Evolutionary conservation across 768 basidiomycete species (phyloP), one percentile per base, ranked within the genome.

Genomic region (Erythrobasidium yunnanense): DNA sequence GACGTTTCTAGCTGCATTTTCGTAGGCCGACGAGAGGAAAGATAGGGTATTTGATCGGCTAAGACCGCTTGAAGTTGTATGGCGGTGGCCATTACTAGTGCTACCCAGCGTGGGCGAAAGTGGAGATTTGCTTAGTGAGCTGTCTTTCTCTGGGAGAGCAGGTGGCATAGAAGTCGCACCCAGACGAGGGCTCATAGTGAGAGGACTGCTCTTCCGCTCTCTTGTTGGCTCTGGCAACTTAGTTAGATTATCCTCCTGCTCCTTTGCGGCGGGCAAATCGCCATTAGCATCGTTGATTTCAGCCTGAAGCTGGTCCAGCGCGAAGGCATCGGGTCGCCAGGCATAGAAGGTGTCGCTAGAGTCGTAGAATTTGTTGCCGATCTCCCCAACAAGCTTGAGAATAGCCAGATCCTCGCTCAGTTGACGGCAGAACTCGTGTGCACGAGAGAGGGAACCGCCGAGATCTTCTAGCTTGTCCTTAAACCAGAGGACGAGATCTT

Each of bases 401-500:
- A 63, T 54, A 34, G 50, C 27, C 18, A 68, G 25, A 22, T 68
- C 67, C 63, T 68, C 67, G 8, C 32, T 54, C 34, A 68, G 52
- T 35, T 68, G 67, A 4, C 67, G n/a, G 33, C 63, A 63, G 66
- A 68, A 65, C 50, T 68, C 67, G 52, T 68, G 38, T 17, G 67
- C 50, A 6, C 50, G 67, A 34, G 27, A 32, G 20, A 51, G 11
- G 38, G 67, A 46, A 1, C 53, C 62, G 25, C 57, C 66, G 17
- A 68, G 25, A 17, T 35, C 66, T 11, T 68, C 57, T 18, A 68
- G 30, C 18, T 68, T 51, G 7, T 68, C 67, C 11, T 33, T 15
- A 53, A 68, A 68, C 49, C 54, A 65, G 27, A 32, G 30, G 2
- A 68, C 50, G 4, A 68, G 49, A 33, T 68, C 67, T 20, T 63